Percentiles rank a stretch among this genome's conserved stretches.
These are phyloP conservation scores for Capniomyces stellatus DNA, from an alignment of 371 early-diverging fungal genomes.

Conservation along the genomic window DNA sequence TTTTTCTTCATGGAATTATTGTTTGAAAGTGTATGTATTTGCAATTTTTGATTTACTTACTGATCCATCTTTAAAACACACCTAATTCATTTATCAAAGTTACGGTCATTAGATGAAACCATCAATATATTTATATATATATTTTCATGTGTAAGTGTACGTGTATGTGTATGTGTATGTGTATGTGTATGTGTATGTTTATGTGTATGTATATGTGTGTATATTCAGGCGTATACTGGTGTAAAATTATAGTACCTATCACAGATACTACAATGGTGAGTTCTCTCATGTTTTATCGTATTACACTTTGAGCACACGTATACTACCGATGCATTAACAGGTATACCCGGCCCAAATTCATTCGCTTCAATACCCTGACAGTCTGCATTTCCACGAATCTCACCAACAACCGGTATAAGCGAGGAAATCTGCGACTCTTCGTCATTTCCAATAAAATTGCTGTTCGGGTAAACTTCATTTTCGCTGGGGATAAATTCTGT, in stretches of 20 bases:
- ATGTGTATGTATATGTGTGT: background rate
- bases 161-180: background rate
- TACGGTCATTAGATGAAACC: too few relatives aligned
- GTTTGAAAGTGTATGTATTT: background rate
- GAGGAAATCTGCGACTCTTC: background rate
- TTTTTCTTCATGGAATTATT: background rate
- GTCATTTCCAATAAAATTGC: background rate
- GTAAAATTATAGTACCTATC: background rate
- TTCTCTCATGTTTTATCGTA: background rate
- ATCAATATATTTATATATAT: too few relatives aligned
- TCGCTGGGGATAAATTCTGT: background rate
- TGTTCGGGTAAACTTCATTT: background rate
- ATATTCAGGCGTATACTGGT: background rate
- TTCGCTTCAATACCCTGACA: background rate
- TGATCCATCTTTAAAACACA: conserved; percentile 53
- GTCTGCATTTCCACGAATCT: background rate
- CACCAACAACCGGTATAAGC: background rate
- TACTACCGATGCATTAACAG: background rate
- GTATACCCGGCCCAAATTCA: background rate
- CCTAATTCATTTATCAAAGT: conserved; percentile 6
- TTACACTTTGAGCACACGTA: background rate
- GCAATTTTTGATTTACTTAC: conserved; percentile 19
- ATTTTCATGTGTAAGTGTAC: background rate
- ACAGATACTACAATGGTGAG: background rate
- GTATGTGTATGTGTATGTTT: background rate